phyloP scores from a whole-genome alignment of 1,284 basidiomycete genomes.

The Melanopsichium pennsylvanicum region DNA sequence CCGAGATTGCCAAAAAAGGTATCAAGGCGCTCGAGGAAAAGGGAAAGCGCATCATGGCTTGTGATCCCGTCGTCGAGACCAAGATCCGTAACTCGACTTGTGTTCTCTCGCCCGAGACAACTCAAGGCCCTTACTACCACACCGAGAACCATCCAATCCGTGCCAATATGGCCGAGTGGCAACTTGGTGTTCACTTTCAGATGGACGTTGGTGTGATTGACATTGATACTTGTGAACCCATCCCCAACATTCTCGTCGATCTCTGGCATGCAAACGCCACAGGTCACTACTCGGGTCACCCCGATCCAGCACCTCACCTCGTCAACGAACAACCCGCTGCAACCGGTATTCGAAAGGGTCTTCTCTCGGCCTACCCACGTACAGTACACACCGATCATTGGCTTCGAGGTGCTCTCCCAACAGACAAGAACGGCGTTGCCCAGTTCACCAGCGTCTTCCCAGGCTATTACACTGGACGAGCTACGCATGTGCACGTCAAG shows the following conservation, averaged over 20 bases:
- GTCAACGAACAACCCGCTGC: slow-evolving; percentile 64
- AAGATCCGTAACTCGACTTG: slow-evolving; percentile 66
- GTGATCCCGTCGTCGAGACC: slow-evolving; percentile 56
- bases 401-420: slow-evolving; percentile 75
- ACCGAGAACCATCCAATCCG: slow-evolving; percentile 69
- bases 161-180: slow-evolving; percentile 70
- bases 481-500: slow-evolving; percentile 67
- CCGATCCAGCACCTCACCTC: slow-evolving; percentile 65
- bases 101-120: slow-evolving; percentile 67
- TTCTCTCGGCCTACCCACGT: slow-evolving; percentile 67
- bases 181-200: slow-evolving; percentile 70
- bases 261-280: slow-evolving; percentile 71
- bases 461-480: slow-evolving; percentile 70
- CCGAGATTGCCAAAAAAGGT: slow-evolving; percentile 28
- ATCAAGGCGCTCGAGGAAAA: slow-evolving; percentile 52
- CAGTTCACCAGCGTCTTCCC: slow-evolving; percentile 76
- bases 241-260: slow-evolving; percentile 75
- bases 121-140: slow-evolving; percentile 70
- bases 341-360: slow-evolving; percentile 64
- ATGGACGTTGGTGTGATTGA: slow-evolving; percentile 79
- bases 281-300: slow-evolving; percentile 69
- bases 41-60: slow-evolving; percentile 60
- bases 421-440: slow-evolving; percentile 74
- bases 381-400: slow-evolving; percentile 69
- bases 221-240: slow-evolving; percentile 76